Evolutionary conservation across 306 rosid species (phyloP).

Genomic region (apple (Malus domestica)): DNA sequence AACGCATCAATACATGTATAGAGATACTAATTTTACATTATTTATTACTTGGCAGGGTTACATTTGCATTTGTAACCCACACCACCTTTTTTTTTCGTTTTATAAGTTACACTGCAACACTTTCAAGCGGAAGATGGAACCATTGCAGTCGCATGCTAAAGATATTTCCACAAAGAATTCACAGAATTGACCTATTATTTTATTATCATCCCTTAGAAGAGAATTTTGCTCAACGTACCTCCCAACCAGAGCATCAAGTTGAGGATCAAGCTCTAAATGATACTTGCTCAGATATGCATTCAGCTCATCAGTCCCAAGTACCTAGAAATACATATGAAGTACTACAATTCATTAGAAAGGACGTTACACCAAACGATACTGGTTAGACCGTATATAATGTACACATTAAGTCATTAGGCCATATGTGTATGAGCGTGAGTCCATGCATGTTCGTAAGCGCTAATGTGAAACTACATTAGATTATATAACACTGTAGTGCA

Average conservation of each 20-base stretch:
- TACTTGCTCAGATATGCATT: slow-evolving; percentile 69
- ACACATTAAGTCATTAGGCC: background rate
- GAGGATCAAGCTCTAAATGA: slow-evolving; percentile 79
- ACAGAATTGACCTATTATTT: slow-evolving; percentile 9
- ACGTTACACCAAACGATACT: background rate
- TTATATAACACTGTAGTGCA: background rate
- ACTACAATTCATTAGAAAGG: background rate
- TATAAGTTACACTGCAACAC: background rate
- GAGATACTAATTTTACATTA: background rate
- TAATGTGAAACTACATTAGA: background rate
- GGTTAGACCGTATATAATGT: background rate
- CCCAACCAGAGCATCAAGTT: slow-evolving; percentile 84
- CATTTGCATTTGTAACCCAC: background rate
- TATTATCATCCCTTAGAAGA: background rate
- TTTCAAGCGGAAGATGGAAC: slow-evolving; percentile 10
- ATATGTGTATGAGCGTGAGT: background rate
- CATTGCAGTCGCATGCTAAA: slow-evolving; percentile 9
- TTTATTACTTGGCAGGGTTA: slow-evolving; percentile 9
- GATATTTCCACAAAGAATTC: background rate
- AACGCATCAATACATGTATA: background rate
- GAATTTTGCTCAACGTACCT: slow-evolving; percentile 34
- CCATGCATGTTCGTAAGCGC: no score
- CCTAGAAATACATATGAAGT: slow-evolving; percentile 36
- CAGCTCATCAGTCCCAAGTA: slow-evolving; percentile 83
- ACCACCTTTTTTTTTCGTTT: background rate